Evolutionary conservation across 2,329 filamentous ascomycete genomes (phyloP), one percentile per base, ranked within the genome.

Genomic region (Fusarium papillatum): DNA sequence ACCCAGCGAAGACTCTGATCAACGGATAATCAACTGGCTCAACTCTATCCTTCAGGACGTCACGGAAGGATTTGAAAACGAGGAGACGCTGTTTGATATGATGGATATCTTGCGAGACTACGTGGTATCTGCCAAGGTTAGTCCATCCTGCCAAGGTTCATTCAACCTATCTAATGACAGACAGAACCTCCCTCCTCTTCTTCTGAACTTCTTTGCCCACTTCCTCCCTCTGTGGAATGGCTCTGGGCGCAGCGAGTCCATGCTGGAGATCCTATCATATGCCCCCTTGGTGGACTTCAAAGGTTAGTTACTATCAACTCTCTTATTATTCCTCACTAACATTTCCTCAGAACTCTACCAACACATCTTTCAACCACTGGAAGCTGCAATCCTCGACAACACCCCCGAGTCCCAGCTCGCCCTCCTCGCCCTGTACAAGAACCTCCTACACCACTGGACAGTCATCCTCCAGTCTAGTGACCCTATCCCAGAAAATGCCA

Each of bases 401-500:
- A 86, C 85, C 1, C 70, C 87, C 0, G 79, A 85, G 8, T 90
- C 92, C 1, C 93, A 92, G 76, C 80, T 89, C 0, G 86, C 86
- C 4, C 84, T 97, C 4, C 87, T 97, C 4, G 82, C 83, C 2
- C 92, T 95, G 73, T 97, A 96, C 82, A 92, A 89, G 2, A 83
- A 84, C 14, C 85, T 97, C 8, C 87, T 96, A 57, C 89, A 87
- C 14, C 89, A 91, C 69, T 93, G 91, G 91, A 85, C 84, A 9
- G 80, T 85, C 13, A 72, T 82, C 5, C 82, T 92, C 55, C 82
- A 86, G 24, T 85, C 88, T 1, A 80, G 81, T 5, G 81, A 85
- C 2, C 60, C 80, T 6, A 78, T 85, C 16, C 83, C 85, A 2
- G 55, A 78, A 2, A 80, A 85, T 26, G 83, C 85, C 6, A 83